phyloP scores from a whole-genome alignment of 2,329 filamentous ascomycete genomes.

The Botrytis galanthina region DNA sequence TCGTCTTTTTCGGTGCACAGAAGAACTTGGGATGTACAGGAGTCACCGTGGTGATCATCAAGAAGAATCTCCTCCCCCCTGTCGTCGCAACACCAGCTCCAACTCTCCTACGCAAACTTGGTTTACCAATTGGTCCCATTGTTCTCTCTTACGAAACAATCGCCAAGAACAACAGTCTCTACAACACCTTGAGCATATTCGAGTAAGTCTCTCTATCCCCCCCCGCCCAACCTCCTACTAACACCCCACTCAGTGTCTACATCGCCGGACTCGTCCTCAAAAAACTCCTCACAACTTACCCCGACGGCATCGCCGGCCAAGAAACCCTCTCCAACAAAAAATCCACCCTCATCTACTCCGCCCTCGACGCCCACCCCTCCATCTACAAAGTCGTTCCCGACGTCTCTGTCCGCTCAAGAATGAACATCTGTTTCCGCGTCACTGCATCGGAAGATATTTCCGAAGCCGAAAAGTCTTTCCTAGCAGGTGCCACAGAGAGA shows the following conservation, averaged over 20 bases:
- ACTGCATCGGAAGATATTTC: conserved; percentile 42
- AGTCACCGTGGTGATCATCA: conserved; percentile 81
- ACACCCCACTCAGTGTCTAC: conserved; percentile 60
- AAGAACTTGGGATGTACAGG: conserved; percentile 90
- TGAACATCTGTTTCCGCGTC: conserved; percentile 94
- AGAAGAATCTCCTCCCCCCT: conserved; percentile 75
- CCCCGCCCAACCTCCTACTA: conserved; percentile 15
- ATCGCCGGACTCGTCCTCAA: conserved; percentile 87
- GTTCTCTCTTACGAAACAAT: conserved; percentile 81
- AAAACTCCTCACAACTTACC: conserved; percentile 63
- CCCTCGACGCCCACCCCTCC: conserved; percentile 69
- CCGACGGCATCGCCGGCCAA: conserved; percentile 72
- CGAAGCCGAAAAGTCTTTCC: conserved; percentile 74
- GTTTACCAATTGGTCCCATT: conserved; percentile 73
- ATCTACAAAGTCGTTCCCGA: conserved; percentile 74
- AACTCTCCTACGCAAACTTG: conserved; percentile 68
- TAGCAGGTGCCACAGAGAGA: conserved; percentile 59
- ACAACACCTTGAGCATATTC: conserved; percentile 95
- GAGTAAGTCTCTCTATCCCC: conserved; percentile 49
- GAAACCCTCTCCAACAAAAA: conserved; percentile 72
- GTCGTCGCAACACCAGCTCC: conserved; percentile 62
- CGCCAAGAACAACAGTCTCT: conserved; percentile 90
- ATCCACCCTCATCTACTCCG: conserved; percentile 71
- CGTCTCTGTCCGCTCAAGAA: conserved; percentile 73
- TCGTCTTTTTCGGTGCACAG: conserved; percentile 90